Base-by-base conservation (phyloP, 306 rosid species). In the Neltuma alba region DNA sequence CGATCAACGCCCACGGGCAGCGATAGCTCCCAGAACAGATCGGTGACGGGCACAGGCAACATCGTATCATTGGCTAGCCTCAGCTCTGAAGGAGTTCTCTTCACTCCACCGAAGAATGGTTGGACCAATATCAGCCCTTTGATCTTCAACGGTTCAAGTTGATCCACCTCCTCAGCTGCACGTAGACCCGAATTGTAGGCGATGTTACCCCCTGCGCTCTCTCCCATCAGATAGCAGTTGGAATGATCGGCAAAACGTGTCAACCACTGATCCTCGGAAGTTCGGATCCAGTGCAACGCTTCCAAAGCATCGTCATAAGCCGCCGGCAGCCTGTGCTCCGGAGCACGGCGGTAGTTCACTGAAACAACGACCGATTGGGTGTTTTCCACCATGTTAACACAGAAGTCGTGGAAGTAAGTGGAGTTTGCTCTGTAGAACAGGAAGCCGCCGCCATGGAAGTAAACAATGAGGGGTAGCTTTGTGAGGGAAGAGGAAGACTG, bases 381-480 rank as follows among this genome's bases (percentile, higher is more conserved):
- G 14, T 48, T 0, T 18, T 74, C 11, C 13, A 83, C 80, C 21
- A 88, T 2, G 79, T 27, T 77, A 23, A 23, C 55, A 70, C 86
- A 83, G 82, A 77, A 80, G 7, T 78, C 37, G 20, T 89, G 92
- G 62, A 76, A 76, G 27, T 69, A 38, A 38, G 89, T 55, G 27
- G 91, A 85, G 79, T 80, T 58, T 42, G 92, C 83, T 25, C 81
- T 61, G 57, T 48, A 54, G 28, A 78, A 7, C 9, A 89, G 55
- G 81, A 91, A 91, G 47, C 91, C 90, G 11, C 95, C 92, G 0
- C 90, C 95, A 6, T 89, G 95, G 85, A 20, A 91, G 82, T 67
- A 84, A 11, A 89, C 68, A 0, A 84, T 64, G 74, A 89, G 84
- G 6, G 89, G 86, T 3, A 86, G 77, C 3, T 82, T 86, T 37